Base-by-base conservation (phyloP, 169 alveolate genomes). In the Theileria luwenshuni region DNA sequence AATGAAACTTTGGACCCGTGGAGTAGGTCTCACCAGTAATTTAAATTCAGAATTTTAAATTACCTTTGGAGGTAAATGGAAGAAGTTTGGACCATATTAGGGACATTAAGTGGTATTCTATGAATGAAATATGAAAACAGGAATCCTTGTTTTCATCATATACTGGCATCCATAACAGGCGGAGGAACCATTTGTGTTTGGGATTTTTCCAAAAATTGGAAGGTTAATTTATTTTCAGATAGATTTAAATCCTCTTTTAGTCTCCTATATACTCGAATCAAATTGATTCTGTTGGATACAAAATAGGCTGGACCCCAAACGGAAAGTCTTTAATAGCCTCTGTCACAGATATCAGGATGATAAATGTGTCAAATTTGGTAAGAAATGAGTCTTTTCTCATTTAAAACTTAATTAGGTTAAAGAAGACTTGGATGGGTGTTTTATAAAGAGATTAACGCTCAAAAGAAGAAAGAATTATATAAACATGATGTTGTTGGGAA, bases 401-500 rank as follows among this genome's bases (percentile, higher is more conserved):
- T 54, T 54, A 23, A 43, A 43, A 43, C 17, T 43, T 49, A 5
- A n/a, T n/a, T 49, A 49, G 59, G 23, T 49, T 21, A 8, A 49
- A 49, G 8, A 49, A 49, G 59, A 49, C 23, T 49, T 8, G 59
- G 59, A 49, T 8, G 59, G 59, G 59, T 21, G 19, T 25, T 49
- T 49, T 49, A 49, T 49, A 21, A 49, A 49, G 23, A 49, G 23
- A 30, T 49, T 49, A 49, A 49, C n/a, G n/a, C n/a, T 17, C 7
- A 17, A 42, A 42, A 61, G 70, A 42, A 35, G 21, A 30, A 54
- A 33, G 8, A 8, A 38, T 6, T 49, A 54, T 13, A 54, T 13
- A 12, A n/a, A 13, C 33, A 33, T 33, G 63, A 54, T 54, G 63
- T 54, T 54, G 63, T 54, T 54, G 63, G 63, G 63, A 38, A 54